phyloP scores from a whole-genome alignment of 2,329 filamentous ascomycete species.

The Fragosphaeria purpurea region DNA sequence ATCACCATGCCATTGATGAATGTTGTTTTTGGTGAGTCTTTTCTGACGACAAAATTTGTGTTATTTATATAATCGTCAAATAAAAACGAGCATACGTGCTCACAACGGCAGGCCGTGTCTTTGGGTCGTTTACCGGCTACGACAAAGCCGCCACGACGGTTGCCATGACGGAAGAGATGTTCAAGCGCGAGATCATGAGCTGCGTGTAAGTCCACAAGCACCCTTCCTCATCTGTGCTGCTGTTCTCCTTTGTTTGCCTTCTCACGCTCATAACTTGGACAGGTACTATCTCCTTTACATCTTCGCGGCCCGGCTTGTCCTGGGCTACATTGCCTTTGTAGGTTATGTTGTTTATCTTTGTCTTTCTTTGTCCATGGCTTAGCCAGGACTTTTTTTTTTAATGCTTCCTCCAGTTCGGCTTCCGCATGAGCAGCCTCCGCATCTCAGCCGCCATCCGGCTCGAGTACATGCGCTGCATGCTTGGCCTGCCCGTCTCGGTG shows the following conservation, averaged over 20 bases:
- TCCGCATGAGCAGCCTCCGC: slow-evolving; percentile 50
- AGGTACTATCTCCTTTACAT: slow-evolving; percentile 59
- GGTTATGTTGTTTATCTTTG: neutral
- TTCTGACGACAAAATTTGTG: neutral
- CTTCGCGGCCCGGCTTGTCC: slow-evolving; percentile 53
- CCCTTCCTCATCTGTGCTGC: neutral
- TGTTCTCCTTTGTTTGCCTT: neutral
- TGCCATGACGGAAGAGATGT: slow-evolving; percentile 18
- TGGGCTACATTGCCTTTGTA: slow-evolving; percentile 41
- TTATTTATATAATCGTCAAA: no score
- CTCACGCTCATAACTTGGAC: neutral
- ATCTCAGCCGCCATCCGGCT: slow-evolving; percentile 51
- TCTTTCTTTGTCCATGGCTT: neutral
- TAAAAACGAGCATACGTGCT: no score
- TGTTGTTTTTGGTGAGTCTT: slow-evolving; percentile 41
- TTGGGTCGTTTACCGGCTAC: slow-evolving; percentile 22
- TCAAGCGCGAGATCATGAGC: slow-evolving; percentile 17
- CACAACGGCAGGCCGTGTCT: slow-evolving; percentile 18
- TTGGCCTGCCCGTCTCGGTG: slow-evolving; percentile 55
- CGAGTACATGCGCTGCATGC: slow-evolving; percentile 52
- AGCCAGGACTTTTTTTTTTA: neutral
- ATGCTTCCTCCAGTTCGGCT: slow-evolving; percentile 30
- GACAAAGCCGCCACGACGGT: slow-evolving; percentile 15
- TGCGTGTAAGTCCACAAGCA: slow-evolving; percentile 18
- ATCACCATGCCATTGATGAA: slow-evolving; percentile 51